phyloP scores from a whole-genome alignment of 768 basidiomycete species.

The Phylloporus arenicola region DNA sequence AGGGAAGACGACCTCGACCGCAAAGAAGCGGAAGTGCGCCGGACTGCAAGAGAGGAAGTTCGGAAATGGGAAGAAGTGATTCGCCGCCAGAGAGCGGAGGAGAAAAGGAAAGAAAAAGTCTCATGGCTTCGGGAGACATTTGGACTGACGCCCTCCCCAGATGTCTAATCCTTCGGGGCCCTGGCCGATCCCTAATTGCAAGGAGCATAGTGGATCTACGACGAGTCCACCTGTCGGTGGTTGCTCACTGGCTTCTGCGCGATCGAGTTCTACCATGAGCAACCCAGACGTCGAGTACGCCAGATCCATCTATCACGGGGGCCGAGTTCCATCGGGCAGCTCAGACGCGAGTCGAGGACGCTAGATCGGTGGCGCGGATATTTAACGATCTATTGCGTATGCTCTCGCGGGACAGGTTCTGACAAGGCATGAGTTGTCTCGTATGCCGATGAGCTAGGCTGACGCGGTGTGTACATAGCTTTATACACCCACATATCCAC shows the following conservation, averaged over 20 bases:
- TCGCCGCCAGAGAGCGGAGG: slow-evolving; percentile 28
- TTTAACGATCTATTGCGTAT: too few species aligned
- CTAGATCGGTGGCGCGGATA: too few species aligned
- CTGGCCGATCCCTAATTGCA: slow-evolving; percentile 30
- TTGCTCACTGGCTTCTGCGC: slow-evolving; percentile 28
- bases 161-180: slow-evolving; percentile 24
- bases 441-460: too few species aligned
- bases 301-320: neutral
- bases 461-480: too few species aligned
- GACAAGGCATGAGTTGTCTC: too few species aligned
- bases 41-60: slow-evolving; percentile 28
- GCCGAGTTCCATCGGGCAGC: slow-evolving; percentile 4
- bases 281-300: slow-evolving; percentile 22
- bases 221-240: slow-evolving; percentile 26
- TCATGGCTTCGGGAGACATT: slow-evolving; percentile 26
- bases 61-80: slow-evolving; percentile 30
- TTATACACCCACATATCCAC: too few species aligned
- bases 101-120: slow-evolving; percentile 26
- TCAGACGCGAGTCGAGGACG: too few species aligned
- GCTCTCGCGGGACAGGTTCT: too few species aligned
- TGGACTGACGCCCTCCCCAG: slow-evolving; percentile 23
- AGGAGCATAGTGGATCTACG: slow-evolving; percentile 29
- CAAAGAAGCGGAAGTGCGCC: slow-evolving; percentile 29
- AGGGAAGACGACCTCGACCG: slow-evolving; percentile 31
- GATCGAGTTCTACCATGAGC: slow-evolving; percentile 10